Base-by-base conservation (phyloP, 2,329 filamentous ascomycete species). In the Trichoderma cornu-damae region DNA sequence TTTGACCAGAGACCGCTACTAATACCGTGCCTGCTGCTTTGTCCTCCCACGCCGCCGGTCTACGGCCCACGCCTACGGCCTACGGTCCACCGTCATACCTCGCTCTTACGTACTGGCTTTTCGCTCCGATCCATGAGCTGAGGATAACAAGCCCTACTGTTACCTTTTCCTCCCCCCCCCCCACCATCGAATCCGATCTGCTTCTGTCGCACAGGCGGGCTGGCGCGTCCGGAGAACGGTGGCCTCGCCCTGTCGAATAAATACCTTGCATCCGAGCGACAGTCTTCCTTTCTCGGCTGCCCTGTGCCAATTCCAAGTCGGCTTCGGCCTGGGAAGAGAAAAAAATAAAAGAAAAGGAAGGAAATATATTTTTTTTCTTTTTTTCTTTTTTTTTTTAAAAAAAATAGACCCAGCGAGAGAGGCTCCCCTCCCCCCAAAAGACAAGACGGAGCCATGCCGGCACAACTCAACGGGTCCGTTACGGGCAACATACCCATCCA, bases 401-500 rank as follows among this genome's bases (percentile, higher is more conserved):
- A 30, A 3, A 30, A 3, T 30, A 24, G n/a, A n/a, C n/a, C 6
- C 38, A 32, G 60, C 65, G 62, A 65, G 59, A 53, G 42, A 50
- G 22, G 24, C 30, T n/a, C n/a, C n/a, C n/a, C n/a, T n/a, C 60
- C 40, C 52, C 14, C 42, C 12, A n/a, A 26, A 59, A 60, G 64
- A 51, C 44, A n/a, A n/a, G 51, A 62, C 44, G 53, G 54, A 66
- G 62, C 62, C 63, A 74, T 74, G 72, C 70, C 72, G 57, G 71
- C 72, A 61, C 72, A 73, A 68, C 59, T 73, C 59, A 72, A 71
- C 64, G 67, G 69, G 61, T 66, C 71, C 57, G 70, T 72, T 64
- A 65, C 70, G 61, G 66, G 68, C 62, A 70, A 65, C 64, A 70
- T 73, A 60, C 72, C 72, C 55, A 73, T 73, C 46, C 70, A 68